A percentile compares a stretch with the other conserved stretches of the same genome.
Conservation (phyloP, 2,329 filamentous ascomycete species). For the Colletotrichum sp. region DNA sequence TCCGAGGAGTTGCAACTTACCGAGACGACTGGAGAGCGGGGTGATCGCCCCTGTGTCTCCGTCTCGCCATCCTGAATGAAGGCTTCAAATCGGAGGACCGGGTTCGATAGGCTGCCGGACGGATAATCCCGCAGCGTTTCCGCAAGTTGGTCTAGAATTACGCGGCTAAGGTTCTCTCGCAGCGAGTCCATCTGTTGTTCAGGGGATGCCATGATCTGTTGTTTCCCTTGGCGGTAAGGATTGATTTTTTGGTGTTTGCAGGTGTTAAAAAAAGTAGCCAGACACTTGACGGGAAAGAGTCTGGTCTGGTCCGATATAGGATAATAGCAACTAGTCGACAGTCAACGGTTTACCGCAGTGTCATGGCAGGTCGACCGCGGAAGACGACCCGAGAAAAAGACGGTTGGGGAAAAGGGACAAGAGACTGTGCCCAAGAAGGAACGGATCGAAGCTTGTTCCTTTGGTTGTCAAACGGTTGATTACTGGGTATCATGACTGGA, state of each 20-base stretch:
- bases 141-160: slow-evolving; percentile 21
- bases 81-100: slow-evolving; percentile 21
- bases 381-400: not conserved
- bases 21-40: slow-evolving; percentile 21
- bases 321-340: not conserved
- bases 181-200: slow-evolving; percentile 21
- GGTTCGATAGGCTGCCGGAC: slow-evolving; percentile 19
- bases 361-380: not conserved
- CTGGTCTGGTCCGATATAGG: not conserved
- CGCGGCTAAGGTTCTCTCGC: slow-evolving; percentile 18
- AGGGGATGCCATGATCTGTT: slow-evolving; percentile 17
- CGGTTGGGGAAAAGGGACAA: not conserved
- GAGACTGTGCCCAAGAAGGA: not conserved
- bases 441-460: not conserved
- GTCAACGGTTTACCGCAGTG: not conserved
- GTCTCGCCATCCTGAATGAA: slow-evolving; percentile 22
- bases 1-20: slow-evolving; percentile 6
- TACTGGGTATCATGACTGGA: slow-evolving; percentile 16
- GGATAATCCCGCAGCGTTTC: slow-evolving; percentile 22
- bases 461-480: slow-evolving; percentile 2
- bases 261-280: not conserved
- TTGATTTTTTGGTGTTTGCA: not conserved
- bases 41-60: slow-evolving; percentile 10
- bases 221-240: not conserved
- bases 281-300: not conserved